phyloP scores from a whole-genome alignment of 2,329 filamentous ascomycete species.

The Sporothrix globosa region DNA sequence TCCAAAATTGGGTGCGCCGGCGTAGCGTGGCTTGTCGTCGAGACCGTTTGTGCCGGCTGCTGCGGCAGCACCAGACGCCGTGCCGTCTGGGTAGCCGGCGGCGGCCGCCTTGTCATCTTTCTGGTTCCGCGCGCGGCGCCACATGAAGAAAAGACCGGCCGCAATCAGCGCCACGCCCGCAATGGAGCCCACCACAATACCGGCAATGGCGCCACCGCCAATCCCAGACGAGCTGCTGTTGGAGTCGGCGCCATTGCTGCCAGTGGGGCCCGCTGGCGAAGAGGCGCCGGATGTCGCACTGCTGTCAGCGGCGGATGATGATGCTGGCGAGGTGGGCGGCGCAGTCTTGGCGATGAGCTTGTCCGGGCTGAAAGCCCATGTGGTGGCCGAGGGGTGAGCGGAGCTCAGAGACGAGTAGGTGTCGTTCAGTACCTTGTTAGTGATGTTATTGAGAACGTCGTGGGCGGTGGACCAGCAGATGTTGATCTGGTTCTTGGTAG shows the following conservation, averaged over 20 bases:
- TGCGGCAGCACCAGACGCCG: background rate
- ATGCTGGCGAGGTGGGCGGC: constrained; percentile 16
- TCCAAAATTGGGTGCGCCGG: constrained; percentile 12
- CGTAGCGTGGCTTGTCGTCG: constrained; percentile 26
- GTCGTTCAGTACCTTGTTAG: constrained; percentile 29
- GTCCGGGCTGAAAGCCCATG: constrained; percentile 33
- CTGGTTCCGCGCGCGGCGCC: constrained; percentile 27
- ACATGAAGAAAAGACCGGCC: constrained; percentile 26
- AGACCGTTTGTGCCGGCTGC: background rate
- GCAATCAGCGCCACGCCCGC: constrained; percentile 30
- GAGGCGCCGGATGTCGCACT: background rate
- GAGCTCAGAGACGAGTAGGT: constrained; percentile 35
- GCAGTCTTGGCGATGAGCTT: constrained; percentile 31
- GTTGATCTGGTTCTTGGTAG: constrained; percentile 33
- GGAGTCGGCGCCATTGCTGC: background rate
- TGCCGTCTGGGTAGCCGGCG: background rate
- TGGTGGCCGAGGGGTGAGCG: constrained; percentile 32
- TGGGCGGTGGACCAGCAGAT: constrained; percentile 35
- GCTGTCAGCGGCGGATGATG: background rate
- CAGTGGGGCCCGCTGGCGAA: background rate
- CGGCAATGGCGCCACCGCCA: constrained; percentile 31
- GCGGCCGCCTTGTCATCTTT: background rate
- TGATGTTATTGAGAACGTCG: constrained; percentile 36
- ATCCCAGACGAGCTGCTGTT: background rate
- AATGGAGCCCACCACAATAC: constrained; percentile 30